Percentiles rank a stretch among this genome's conserved stretches.
These are phyloP conservation scores for Barnettozyma siamensis DNA, from an alignment of 805 yeast genomes.

Conservation along the genomic window DNA sequence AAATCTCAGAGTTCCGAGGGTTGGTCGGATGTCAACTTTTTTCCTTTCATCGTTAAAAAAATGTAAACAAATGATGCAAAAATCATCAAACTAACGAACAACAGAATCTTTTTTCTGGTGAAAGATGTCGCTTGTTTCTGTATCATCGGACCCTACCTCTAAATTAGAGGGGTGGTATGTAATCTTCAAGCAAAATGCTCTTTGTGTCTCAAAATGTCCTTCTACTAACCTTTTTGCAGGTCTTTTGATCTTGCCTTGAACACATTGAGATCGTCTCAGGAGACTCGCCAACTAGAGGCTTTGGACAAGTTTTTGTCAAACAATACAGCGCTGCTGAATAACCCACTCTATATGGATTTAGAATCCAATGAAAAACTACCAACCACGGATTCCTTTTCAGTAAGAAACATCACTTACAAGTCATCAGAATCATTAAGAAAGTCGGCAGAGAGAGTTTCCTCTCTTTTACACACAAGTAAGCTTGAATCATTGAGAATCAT, in stretches of 20 bases:
- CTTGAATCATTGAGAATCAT: constrained; percentile 46
- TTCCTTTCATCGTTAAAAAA: background rate
- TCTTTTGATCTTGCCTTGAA: constrained; percentile 22
- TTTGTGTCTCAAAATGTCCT: too few species aligned
- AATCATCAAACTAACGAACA: too few species aligned
- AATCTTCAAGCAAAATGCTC: too few species aligned
- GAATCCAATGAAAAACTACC: constrained; percentile 9
- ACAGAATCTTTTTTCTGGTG: too few species aligned
- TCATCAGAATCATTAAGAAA: constrained; percentile 30
- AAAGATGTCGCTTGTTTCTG: too few species aligned
- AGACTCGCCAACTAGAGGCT: constrained; percentile 13
- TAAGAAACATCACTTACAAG: constrained; percentile 37
- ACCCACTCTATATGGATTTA: constrained; percentile 10
- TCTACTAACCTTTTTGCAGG: constrained; percentile 11
- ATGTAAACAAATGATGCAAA: background rate
- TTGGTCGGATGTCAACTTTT: too few species aligned
- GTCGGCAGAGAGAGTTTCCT: constrained; percentile 37
- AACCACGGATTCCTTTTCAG: constrained; percentile 23
- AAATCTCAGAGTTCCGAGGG: too few species aligned
- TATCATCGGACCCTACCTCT: background rate
- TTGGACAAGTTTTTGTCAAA: constrained; percentile 15
- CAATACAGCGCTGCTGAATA: constrained; percentile 10
- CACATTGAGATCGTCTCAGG: constrained; percentile 12
- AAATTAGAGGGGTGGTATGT: background rate
- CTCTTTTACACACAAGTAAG: constrained; percentile 33